phyloP scores from a whole-genome alignment of 129 eudicot species.

The Centrapalus pauciflorus region DNA sequence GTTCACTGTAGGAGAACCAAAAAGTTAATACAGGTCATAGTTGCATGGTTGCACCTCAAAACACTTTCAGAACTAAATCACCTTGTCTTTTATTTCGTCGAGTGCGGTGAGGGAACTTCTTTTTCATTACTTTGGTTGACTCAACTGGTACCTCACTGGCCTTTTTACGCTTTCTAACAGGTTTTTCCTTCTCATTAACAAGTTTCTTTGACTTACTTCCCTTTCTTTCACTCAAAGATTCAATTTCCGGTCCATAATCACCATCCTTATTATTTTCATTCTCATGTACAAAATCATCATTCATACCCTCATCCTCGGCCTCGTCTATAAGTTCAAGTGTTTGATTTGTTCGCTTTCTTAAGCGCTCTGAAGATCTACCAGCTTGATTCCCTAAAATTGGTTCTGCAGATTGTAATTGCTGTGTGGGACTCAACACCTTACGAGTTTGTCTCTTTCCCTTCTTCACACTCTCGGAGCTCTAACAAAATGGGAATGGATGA shows the following conservation, averaged over 20 bases:
- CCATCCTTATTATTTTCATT: slow-evolving; percentile 27
- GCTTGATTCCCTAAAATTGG: slow-evolving; percentile 30
- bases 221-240: slow-evolving; percentile 25
- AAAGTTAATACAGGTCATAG: slow-evolving; percentile 8
- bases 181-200: slow-evolving; percentile 48
- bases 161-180: slow-evolving; percentile 58
- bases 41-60: background rate
- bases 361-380: slow-evolving; percentile 33
- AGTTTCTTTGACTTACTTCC: slow-evolving; percentile 44
- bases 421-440: slow-evolving; percentile 17
- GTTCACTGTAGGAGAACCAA: slow-evolving; percentile 36
- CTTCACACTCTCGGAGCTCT: slow-evolving; percentile 27
- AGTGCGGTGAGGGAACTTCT: slow-evolving; percentile 76
- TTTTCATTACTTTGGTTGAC: slow-evolving; percentile 34
- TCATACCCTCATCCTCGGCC: slow-evolving; percentile 32
- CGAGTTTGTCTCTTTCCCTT: slow-evolving; percentile 7
- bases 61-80: slow-evolving; percentile 23
- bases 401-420: slow-evolving; percentile 21
- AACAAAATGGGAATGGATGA: background rate
- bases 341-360: slow-evolving; percentile 19
- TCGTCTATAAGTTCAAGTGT: slow-evolving; percentile 33
- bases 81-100: slow-evolving; percentile 67
- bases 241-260: slow-evolving; percentile 42
- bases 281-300: slow-evolving; percentile 14
- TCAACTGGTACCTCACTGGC: slow-evolving; percentile 35